Evolutionary conservation across 305 asterid genomes (phyloP), one percentile per base, ranked within the genome.

Genomic region (Lippia alba): DNA sequence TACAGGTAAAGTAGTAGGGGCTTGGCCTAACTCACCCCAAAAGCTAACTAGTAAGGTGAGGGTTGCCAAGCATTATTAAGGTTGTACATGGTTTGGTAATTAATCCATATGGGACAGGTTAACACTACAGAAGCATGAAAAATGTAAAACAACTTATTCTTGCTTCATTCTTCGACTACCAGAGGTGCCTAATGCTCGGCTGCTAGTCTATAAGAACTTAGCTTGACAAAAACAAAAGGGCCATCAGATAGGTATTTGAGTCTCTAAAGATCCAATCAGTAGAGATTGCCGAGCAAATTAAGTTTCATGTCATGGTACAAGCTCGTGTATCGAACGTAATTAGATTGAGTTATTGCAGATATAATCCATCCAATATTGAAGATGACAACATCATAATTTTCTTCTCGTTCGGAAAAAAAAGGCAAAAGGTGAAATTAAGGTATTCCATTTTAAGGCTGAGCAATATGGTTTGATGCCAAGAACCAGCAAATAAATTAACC

Each of bases 401-500:
- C 32, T 16, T 57, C 64, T 51, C 8, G 48, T 4, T 54, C 14
- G 64, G 58, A 50, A 2, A 17, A 8, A 33, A 44, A 58, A 34
- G 3, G 55, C 64, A 36, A 61, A 69, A 32, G 56, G 62, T 11
- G 10, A 17, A 51, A 12, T 15, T 20, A n/a, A 3, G 44, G 56
- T 41, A 69, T 61, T 33, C 57, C 8, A 12, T 67, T 34, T 58
- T 66, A 6, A 36, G 9, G 61, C 40, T 40, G n/a, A 72, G 55
- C 24, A 51, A 56, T 45, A 61, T 61, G 32, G 30, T 24, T 24
- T 1, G 30, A 24, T 24, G 30, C 30, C 61, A 67, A 36, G 75
- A 51, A 63, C 58, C n/a, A 64, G 60, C 48, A 49, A 64, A 56
- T 44, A n/a, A n/a, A n/a, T n/a, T n/a, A 60, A 12, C 63, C 69